Conservation (phyloP, 2,329 filamentous ascomycete species). For the Emergomyces pasteurianus region DNA sequence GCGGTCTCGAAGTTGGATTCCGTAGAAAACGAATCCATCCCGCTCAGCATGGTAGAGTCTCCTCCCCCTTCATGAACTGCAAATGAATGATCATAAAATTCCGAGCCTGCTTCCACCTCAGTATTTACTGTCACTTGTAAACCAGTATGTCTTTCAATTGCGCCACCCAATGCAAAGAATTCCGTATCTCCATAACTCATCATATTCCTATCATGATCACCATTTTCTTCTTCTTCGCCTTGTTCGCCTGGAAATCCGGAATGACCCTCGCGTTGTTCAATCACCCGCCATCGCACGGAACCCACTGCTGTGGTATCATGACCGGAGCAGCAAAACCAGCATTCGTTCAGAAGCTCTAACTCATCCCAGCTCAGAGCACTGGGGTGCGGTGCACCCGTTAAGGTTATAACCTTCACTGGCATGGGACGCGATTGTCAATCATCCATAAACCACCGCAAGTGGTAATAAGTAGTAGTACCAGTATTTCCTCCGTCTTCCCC, state of each 20-base stretch:
- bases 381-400: slow-evolving; percentile 50
- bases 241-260: neutral
- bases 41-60: slow-evolving; percentile 2
- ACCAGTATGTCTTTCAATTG: slow-evolving; percentile 11
- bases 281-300: slow-evolving; percentile 7
- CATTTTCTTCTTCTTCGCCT: neutral
- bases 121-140: slow-evolving; percentile 5
- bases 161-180: slow-evolving; percentile 10
- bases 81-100: slow-evolving; percentile 71
- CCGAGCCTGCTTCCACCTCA: slow-evolving; percentile 36
- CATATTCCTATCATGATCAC: neutral
- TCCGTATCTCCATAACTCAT: slow-evolving; percentile 6
- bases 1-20: slow-evolving; percentile 8
- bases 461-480: neutral
- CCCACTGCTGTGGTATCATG: neutral
- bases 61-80: slow-evolving; percentile 47
- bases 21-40: slow-evolving; percentile 5
- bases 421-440: slow-evolving; percentile 11
- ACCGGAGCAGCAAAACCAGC: slow-evolving; percentile 11
- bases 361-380: slow-evolving; percentile 44
- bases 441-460: neutral
- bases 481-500: neutral
- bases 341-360: slow-evolving; percentile 32
- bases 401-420: slow-evolving; percentile 32
- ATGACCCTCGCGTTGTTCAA: neutral